phyloP scores from a whole-genome alignment of 805 yeast genomes.

The Nakazawaea molendinolei region DNA sequence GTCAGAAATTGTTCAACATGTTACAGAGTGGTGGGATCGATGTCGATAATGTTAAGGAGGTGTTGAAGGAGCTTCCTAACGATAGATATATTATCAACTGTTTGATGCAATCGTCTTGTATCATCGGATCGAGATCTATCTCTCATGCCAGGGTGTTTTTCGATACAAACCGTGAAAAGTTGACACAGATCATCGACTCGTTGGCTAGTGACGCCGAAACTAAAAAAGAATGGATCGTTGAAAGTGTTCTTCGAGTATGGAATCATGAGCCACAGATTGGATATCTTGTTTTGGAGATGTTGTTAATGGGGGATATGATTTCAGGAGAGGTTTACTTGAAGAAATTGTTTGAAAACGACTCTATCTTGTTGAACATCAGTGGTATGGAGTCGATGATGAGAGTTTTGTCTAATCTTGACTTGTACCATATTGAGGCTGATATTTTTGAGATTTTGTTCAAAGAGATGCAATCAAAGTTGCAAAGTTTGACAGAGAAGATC shows the following conservation, averaged over 20 bases:
- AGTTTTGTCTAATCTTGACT: conserved; percentile 22
- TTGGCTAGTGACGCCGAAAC: conserved; percentile 7
- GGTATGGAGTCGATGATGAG: conserved; percentile 37
- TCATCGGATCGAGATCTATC: conserved; percentile 82
- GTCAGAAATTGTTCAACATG: conserved; percentile 26
- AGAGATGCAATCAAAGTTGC: conserved; percentile 21
- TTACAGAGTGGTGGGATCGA: conserved; percentile 22
- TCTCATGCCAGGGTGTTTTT: conserved; percentile 64
- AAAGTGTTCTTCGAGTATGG: conserved; percentile 60
- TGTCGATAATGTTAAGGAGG: conserved; percentile 17
- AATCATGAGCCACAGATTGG: conserved; percentile 59
- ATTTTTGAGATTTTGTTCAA: conserved; percentile 10
- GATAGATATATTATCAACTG: conserved; percentile 48
- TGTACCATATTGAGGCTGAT: conserved; percentile 4
- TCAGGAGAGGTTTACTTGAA: conserved; percentile 32
- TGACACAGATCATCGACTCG: conserved; percentile 16
- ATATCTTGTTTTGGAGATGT: conserved; percentile 46
- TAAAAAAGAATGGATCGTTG: conserved; percentile 35
- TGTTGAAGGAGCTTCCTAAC: conserved; percentile 20
- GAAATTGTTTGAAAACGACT: conserved; percentile 30
- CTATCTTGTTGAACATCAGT: conserved; percentile 36
- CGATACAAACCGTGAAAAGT: conserved; percentile 23
- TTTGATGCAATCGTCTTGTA: conserved; percentile 65
- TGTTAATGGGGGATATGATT: conserved; percentile 40
- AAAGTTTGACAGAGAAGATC: conserved; percentile 16